phyloP scores from a whole-genome alignment of 352 stramenopile species.

The Peronosclerospora sorghi region DNA sequence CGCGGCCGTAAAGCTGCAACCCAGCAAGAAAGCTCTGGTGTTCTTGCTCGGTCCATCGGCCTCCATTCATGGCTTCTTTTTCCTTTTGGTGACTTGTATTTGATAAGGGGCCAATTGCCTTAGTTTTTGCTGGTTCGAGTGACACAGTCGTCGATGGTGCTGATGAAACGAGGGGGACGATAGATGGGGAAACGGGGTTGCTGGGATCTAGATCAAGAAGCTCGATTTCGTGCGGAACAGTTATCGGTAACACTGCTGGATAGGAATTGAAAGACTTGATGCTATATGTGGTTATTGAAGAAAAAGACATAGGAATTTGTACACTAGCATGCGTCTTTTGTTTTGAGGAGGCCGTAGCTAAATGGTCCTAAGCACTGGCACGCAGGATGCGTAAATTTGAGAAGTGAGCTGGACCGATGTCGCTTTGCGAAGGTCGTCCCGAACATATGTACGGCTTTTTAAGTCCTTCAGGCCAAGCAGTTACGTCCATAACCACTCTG shows the following conservation, averaged over 20 bases:
- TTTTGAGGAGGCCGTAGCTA: background rate
- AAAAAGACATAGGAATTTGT: conserved; percentile 10
- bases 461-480: conserved; percentile 6
- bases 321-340: background rate
- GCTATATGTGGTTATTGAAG: conserved; percentile 6
- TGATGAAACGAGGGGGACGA: conserved; percentile 18
- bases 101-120: conserved; percentile 6
- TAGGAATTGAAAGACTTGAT: conserved; percentile 1
- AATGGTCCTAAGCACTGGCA: conserved; percentile 1
- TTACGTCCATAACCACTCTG: conserved; percentile 10
- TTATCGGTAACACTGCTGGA: conserved; percentile 7
- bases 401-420: conserved; percentile 24
- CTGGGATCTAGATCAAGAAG: conserved; percentile 13
- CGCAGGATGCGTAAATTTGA: conserved; percentile 20
- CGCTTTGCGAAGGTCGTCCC: conserved; percentile 13
- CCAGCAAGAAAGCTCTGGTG: conserved; percentile 92
- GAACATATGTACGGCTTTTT: background rate
- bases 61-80: conserved; percentile 72
- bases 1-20: conserved; percentile 88
- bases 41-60: conserved; percentile 91
- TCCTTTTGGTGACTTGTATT: conserved; percentile 40
- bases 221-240: conserved; percentile 4
- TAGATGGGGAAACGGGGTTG: conserved; percentile 16
- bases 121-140: conserved; percentile 12
- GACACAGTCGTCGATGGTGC: conserved; percentile 13